A percentile compares a stretch with the other conserved stretches of the same genome.
Evolutionary conservation across 2,329 filamentous ascomycete genomes (phyloP).

Genomic region (Neofusicoccum kwambonambiense): DNA sequence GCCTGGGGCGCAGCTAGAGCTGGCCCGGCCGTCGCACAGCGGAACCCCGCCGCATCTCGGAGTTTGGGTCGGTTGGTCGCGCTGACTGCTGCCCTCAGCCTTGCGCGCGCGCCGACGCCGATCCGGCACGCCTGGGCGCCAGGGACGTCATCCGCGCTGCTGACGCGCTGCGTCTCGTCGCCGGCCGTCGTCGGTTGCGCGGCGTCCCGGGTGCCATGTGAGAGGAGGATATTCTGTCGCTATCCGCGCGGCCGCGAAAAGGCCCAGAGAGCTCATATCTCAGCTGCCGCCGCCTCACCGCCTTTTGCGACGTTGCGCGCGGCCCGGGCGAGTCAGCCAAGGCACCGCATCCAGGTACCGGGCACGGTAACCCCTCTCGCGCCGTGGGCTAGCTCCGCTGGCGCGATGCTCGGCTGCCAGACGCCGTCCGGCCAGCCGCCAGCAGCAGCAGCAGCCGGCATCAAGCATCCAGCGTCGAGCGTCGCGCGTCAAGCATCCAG

Average conservation of each 20-base stretch:
- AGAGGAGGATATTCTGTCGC: background rate
- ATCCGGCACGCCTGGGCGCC: background rate
- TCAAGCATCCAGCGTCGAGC: too few species aligned
- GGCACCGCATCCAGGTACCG: constrained; percentile 10
- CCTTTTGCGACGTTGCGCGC: background rate
- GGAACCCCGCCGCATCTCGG: constrained; percentile 9
- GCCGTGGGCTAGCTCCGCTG: background rate
- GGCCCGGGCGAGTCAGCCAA: background rate
- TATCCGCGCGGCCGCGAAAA: background rate
- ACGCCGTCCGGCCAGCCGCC: too few species aligned
- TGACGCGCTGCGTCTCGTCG: too few species aligned
- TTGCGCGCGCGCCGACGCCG: background rate
- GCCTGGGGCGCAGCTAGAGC: background rate
- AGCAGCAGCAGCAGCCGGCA: too few species aligned
- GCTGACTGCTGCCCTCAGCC: background rate
- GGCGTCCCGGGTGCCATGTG: too few species aligned
- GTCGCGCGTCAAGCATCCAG: too few species aligned
- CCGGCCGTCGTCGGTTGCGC: too few species aligned
- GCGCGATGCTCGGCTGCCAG: too few species aligned
- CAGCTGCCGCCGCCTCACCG: background rate
- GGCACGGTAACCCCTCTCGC: constrained; percentile 3
- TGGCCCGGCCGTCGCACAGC: background rate
- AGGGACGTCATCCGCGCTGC: background rate
- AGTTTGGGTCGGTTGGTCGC: background rate
- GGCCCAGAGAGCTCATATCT: background rate